Base-by-base conservation (phyloP, 2,329 filamentous ascomycete species). In the Parascedosporium putredinis region DNA sequence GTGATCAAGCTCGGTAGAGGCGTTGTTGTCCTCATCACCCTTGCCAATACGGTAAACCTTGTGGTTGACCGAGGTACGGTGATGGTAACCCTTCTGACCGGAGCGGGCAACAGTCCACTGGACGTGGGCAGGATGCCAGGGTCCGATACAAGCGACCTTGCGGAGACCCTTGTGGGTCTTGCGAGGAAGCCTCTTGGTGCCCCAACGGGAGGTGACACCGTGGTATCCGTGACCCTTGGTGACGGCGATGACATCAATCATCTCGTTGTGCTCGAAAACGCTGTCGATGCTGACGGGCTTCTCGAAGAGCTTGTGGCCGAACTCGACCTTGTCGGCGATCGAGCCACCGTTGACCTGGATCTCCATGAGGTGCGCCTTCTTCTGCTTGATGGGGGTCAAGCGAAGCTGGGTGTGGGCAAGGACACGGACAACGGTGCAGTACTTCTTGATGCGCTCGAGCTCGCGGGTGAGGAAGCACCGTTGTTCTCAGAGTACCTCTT, bases 131-230 rank as follows among this genome's bases (percentile, higher is more conserved):
- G 93, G 93, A 81, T 98, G 93, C 93, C 93, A 98, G 65, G 93
- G 93, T 87, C 93, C 93, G 74, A 98, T 98, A 95, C 93, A 98
- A 69, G 93, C 93, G 65, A 98, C 91, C 87, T 98, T 98, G 69
- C 93, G 86, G 69, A 98, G 89, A 95, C 93, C 93, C 86, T 98
- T 98, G 87, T 98, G 93, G 56, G 93, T 98, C 89, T 98, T 98
- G 71, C 93, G 88, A 63, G 93, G 93, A 67, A 98, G 88, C 88
- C 97, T 98, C 88, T 96, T 98, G 79, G 93, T 98, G 66, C 93
- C 93, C 93, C 93, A 98, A 78, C 93, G 84, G 73, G 84, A 79
- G 60, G 93, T 98, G 66, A 98, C 93, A 86, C 93, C 93, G 71
- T 80, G 79, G 86, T 88, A 97, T 72, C 93, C 93, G 80, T 97